These are phyloP conservation scores for Striga asiatica DNA, from an alignment of 257 asterid species.

Conservation along the genomic window DNA sequence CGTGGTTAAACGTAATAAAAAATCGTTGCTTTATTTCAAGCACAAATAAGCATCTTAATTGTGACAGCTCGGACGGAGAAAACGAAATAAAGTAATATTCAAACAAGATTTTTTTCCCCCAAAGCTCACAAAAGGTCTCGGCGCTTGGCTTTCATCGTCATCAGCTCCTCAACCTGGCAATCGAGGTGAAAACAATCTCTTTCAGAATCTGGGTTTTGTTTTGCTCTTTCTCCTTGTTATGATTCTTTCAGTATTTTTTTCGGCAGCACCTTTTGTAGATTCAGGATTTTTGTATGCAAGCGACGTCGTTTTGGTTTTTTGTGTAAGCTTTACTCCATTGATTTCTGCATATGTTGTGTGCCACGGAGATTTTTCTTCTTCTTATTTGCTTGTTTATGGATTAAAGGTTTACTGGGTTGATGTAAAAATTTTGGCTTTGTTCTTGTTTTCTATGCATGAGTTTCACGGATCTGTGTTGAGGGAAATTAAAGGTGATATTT, in stretches of 20 bases:
- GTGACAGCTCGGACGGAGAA: neutral
- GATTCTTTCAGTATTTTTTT: neutral
- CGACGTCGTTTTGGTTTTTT: too few relatives aligned
- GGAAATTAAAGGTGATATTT: too few relatives aligned
- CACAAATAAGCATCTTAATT: neutral
- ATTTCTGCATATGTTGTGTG: too few relatives aligned
- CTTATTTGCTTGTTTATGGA: too few relatives aligned
- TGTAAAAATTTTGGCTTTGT: too few relatives aligned
- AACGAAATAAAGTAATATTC: neutral
- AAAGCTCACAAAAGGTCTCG: slow-evolving; percentile 1
- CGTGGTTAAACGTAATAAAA: too few relatives aligned
- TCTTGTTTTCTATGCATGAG: too few relatives aligned
- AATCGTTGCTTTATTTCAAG: neutral
- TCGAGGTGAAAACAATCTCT: slow-evolving; percentile 11
- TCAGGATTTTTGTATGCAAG: too few relatives aligned
- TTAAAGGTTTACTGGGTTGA: too few relatives aligned
- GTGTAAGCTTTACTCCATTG: too few relatives aligned
- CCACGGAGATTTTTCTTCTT: too few relatives aligned
- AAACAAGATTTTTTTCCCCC: neutral
- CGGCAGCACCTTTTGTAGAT: neutral
- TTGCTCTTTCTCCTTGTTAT: neutral
- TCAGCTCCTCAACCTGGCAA: slow-evolving; percentile 19
- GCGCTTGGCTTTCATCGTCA: slow-evolving; percentile 19
- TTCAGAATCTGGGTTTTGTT: neutral
- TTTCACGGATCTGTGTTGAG: too few relatives aligned